Percentiles rank a stretch among this genome's conserved stretches.
Evolutionary conservation across 2,329 filamentous ascomycete genomes (phyloP).

Genomic region (Apiospora arundinis): DNA sequence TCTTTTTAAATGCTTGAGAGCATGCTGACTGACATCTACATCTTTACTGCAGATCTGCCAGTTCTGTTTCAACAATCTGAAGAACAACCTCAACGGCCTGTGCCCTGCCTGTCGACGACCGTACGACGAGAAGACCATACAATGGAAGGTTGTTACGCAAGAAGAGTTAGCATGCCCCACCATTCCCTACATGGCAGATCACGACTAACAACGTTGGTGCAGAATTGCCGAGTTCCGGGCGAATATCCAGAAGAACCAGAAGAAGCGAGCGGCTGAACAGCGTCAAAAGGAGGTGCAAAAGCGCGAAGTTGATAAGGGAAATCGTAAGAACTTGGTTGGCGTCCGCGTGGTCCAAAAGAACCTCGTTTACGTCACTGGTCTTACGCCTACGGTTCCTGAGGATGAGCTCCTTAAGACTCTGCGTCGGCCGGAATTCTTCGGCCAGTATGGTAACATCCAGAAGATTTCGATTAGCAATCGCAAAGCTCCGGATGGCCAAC

Average conservation of each 20-base stretch:
- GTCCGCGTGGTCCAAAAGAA: constrained; percentile 98
- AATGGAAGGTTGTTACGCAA: constrained; percentile 92
- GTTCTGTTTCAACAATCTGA: constrained; percentile 99
- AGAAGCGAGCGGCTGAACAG: constrained; percentile 82
- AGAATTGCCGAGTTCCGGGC: constrained; percentile 78
- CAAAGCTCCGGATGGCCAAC: constrained; percentile 76
- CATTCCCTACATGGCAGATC: neutral
- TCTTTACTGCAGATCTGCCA: constrained; percentile 79
- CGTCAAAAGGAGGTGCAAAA: constrained; percentile 96
- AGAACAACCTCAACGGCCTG: constrained; percentile 95
- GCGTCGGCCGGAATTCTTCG: constrained; percentile 91
- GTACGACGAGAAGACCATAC: constrained; percentile 96
- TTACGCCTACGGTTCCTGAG: constrained; percentile 90
- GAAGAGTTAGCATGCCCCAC: constrained; percentile 72
- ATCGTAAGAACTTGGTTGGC: constrained; percentile 93
- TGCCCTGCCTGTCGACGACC: constrained; percentile 96
- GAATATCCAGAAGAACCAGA: constrained; percentile 87
- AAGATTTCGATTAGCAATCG: constrained; percentile 99
- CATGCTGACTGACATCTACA: neutral
- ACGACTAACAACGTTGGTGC: constrained; percentile 33
- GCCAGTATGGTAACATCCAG: constrained; percentile 97
- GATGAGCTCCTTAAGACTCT: constrained; percentile 91
- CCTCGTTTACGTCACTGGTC: constrained; percentile 94
- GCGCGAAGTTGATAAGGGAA: constrained; percentile 90
- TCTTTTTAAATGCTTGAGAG: constrained; percentile 18